Base-by-base conservation (phyloP, 169 alveolate species). In the Eimeria acervulina region DNA sequence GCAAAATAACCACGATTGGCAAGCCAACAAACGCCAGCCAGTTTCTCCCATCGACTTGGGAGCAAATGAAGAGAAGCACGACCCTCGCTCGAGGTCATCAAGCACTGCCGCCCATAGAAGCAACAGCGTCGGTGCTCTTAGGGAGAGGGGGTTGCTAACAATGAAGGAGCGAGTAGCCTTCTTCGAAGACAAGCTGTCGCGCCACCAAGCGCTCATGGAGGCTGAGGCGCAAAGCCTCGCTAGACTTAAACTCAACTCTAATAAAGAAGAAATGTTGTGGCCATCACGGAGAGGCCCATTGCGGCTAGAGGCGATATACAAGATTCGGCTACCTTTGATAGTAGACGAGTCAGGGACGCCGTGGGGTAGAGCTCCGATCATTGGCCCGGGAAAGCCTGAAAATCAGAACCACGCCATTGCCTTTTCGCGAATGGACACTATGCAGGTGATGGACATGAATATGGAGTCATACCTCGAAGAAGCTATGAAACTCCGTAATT, bases 391-490 rank as follows among this genome's bases (percentile, higher is more conserved):
- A 40, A 95, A 95, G 61, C 96, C 96, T 74, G 96, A 95, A 70
- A 95, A 95, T 26, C 96, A 95, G 52, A 95, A 95, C 70, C 95
- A 85, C 13, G 96, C 96, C 51, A 95, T 87, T 84, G 76, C 85
- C 33, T 95, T 95, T 33, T 72, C 96, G 5, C 36, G 96, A 33
- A 85, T 85, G 95, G 96, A 95, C 44, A 76, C 94, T 23, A 38
- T 95, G 96, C 96, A 95, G 55, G 92, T 72, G 63, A 76, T 85
- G 95, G 96, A 95, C 66, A 95, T 95, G 96, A 95, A 95, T 59
- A 95, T 95, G 96, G 96, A 95, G 44, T 84, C 95, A 26, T 95
- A 95, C 66, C 85, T 95, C 28, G 96, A 95, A 28, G 95, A 95
- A 87, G 84, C 96, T 5, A 85, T 95, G 23, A 95, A 95, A 52